Conservation (phyloP, 768 basidiomycete genomes). For the Gloeopeniophorella convolvens region DNA sequence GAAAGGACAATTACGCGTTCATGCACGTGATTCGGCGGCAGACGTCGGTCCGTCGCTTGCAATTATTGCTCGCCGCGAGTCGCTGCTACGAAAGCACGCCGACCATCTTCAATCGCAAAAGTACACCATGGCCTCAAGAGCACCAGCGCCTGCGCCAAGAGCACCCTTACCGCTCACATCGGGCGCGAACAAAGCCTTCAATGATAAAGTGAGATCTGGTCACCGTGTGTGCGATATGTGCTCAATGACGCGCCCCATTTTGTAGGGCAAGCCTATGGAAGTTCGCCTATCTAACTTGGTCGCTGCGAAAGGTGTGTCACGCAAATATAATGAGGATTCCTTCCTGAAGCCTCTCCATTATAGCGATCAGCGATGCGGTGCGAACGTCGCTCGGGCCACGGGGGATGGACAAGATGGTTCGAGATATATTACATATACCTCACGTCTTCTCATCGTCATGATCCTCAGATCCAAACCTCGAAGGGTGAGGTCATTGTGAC, state of each 20-base stretch:
- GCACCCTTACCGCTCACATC: conserved; percentile 10
- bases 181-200: conserved; percentile 47
- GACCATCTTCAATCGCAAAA: not conserved
- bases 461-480: conserved; percentile 82
- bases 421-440: conserved; percentile 14
- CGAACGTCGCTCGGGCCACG: conserved; percentile 93
- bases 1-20: conserved; percentile 11
- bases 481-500: conserved; percentile 98
- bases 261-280: conserved; percentile 95
- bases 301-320: conserved; percentile 81
- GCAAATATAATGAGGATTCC: conserved; percentile 6
- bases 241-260: conserved; percentile 28
- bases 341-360: conserved; percentile 3
- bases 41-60: too few species aligned
- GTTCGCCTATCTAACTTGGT: conserved; percentile 96
- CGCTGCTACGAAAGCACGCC: too few species aligned
- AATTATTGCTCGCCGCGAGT: too few species aligned
- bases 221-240: conserved; percentile 3
- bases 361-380: conserved; percentile 96
- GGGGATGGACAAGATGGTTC: conserved; percentile 99
- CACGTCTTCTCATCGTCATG: conserved; percentile 4
- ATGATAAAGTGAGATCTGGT: conserved; percentile 60
- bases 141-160: conserved; percentile 18
- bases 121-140: conserved; percentile 27
- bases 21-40: conserved; percentile 5